Conservation (phyloP, 2,329 filamentous ascomycete species). For the Talaromyces sp. region DNA sequence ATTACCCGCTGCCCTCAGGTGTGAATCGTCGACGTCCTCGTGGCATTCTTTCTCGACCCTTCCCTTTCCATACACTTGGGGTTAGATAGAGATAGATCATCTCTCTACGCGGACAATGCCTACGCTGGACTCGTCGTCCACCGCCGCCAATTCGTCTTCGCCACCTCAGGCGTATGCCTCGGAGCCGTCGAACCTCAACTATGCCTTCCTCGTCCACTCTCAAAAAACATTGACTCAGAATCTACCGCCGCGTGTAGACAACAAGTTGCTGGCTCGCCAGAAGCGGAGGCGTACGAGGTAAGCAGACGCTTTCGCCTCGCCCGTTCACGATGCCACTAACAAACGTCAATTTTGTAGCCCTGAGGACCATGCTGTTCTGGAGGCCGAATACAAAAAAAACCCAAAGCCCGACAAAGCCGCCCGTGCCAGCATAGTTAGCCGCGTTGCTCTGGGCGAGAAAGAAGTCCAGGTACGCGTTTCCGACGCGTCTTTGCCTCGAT, state of each 20-base stretch:
- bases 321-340: constrained; percentile 4
- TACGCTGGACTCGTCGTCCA: constrained; percentile 26
- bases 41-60: constrained; percentile 1
- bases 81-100: not conserved
- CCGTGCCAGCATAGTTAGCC: constrained; percentile 75
- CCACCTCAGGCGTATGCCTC: constrained; percentile 24
- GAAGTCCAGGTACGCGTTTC: constrained; percentile 75
- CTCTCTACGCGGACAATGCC: constrained; percentile 22
- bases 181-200: constrained; percentile 32
- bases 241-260: constrained; percentile 52
- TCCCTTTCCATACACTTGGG: not conserved
- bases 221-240: constrained; percentile 51
- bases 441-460: constrained; percentile 85
- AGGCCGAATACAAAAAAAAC: constrained; percentile 77
- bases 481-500: not conserved
- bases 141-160: constrained; percentile 26
- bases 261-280: constrained; percentile 55
- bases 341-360: constrained; percentile 48
- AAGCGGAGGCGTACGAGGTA: constrained; percentile 59
- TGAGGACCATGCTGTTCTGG: constrained; percentile 82
- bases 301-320: constrained; percentile 12
- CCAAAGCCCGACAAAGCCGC: constrained; percentile 87
- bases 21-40: not conserved
- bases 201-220: constrained; percentile 57
- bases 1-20: not conserved